These are phyloP conservation scores for Apophysomyces variabilis DNA, from an alignment of 371 early-diverging fungal species.

Conservation along the genomic window DNA sequence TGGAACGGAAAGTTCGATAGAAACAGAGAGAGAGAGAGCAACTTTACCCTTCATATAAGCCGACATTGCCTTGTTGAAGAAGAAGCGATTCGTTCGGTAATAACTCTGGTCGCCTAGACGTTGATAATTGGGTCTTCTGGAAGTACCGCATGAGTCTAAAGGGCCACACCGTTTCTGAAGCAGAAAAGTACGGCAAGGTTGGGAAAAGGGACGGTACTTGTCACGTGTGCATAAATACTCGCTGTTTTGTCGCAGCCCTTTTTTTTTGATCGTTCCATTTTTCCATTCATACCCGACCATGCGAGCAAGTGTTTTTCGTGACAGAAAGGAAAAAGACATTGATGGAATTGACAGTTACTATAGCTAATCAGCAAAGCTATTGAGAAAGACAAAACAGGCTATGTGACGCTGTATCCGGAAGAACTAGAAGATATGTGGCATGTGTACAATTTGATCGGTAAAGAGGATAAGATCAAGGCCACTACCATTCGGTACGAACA, in stretches of 20 bases:
- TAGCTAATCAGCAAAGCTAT: slow-evolving; percentile 61
- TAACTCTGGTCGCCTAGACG: slow-evolving; percentile 64
- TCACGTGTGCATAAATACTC: slow-evolving; percentile 2
- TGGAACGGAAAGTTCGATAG: too few species aligned
- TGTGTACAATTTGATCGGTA: slow-evolving; percentile 90
- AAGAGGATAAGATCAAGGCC: slow-evolving; percentile 86
- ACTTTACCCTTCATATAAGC: slow-evolving; percentile 71
- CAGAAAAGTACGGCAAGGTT: slow-evolving; percentile 1
- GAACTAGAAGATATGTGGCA: slow-evolving; percentile 99
- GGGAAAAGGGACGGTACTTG: background rate
- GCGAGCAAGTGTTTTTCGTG: background rate
- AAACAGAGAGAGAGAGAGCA: background rate
- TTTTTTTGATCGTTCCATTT: background rate
- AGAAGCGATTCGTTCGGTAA: slow-evolving; percentile 58
- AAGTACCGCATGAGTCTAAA: slow-evolving; percentile 56
- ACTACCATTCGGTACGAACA: slow-evolving; percentile 79
- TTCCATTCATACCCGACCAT: background rate
- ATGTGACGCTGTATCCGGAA: slow-evolving; percentile 78
- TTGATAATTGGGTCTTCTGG: slow-evolving; percentile 54
- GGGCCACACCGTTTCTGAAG: background rate
- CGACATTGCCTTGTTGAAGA: slow-evolving; percentile 66
- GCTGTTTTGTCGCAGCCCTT: background rate
- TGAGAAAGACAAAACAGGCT: slow-evolving; percentile 69
- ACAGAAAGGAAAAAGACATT: background rate
- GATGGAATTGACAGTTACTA: too few species aligned